phyloP scores from a whole-genome alignment of 2,329 filamentous ascomycete genomes.

The Neonectria magnoliae region DNA sequence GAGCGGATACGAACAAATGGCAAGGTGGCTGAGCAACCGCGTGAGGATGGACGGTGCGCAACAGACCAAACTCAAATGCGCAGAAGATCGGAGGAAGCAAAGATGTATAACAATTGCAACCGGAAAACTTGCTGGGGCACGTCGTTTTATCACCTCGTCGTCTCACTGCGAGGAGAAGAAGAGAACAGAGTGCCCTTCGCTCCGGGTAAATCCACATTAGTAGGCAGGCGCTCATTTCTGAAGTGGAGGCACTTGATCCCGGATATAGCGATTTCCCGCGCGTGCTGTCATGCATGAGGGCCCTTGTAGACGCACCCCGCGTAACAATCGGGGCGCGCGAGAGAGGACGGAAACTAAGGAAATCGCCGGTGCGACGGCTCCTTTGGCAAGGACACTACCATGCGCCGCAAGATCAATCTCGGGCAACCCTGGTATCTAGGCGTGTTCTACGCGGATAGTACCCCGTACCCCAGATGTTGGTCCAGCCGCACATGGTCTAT shows the following conservation, averaged over 20 bases:
- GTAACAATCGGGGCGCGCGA: slow-evolving; percentile 2
- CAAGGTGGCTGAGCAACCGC: slow-evolving; percentile 14
- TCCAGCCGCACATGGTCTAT: neutral
- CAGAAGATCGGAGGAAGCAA: slow-evolving; percentile 32
- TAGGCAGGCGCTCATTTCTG: slow-evolving; percentile 43
- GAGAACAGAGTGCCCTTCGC: slow-evolving; percentile 33
- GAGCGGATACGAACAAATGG: slow-evolving; percentile 19
- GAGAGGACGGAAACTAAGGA: neutral
- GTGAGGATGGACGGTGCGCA: slow-evolving; percentile 33
- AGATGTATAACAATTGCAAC: slow-evolving; percentile 35
- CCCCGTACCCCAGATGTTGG: slow-evolving; percentile 16
- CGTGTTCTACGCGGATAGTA: slow-evolving; percentile 6
- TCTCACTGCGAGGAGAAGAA: slow-evolving; percentile 30
- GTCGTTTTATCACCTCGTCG: slow-evolving; percentile 33
- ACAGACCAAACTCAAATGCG: slow-evolving; percentile 22
- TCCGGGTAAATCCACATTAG: slow-evolving; percentile 44
- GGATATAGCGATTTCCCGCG: slow-evolving; percentile 30
- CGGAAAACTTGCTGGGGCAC: slow-evolving; percentile 31
- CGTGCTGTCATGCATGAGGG: slow-evolving; percentile 2
- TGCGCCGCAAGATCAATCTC: neutral
- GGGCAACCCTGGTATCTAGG: neutral
- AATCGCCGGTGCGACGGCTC: neutral
- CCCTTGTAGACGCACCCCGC: slow-evolving; percentile 30
- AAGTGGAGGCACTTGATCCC: slow-evolving; percentile 33
- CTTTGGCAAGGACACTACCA: neutral